Evolutionary conservation across 2,329 filamentous ascomycete genomes (phyloP).

Genomic region (Colletotrichum horii): DNA sequence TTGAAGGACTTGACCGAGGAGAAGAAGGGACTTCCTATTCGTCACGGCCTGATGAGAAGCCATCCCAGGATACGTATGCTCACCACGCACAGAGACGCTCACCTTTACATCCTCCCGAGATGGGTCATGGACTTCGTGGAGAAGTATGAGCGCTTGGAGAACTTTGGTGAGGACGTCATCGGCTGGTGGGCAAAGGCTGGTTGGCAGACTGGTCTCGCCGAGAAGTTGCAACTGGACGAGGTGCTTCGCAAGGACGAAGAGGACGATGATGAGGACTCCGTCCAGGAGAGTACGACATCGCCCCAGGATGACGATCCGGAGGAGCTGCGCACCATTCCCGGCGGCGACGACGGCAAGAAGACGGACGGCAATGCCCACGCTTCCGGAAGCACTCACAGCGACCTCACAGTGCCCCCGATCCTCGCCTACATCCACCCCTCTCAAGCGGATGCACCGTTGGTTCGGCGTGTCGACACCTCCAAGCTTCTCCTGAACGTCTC

Average conservation of each 20-base stretch:
- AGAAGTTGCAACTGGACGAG: conserved; percentile 76
- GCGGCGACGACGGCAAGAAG: background rate
- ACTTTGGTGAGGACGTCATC: conserved; percentile 87
- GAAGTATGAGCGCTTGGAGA: conserved; percentile 82
- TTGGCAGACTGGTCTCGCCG: conserved; percentile 83
- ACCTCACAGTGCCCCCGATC: conserved; percentile 67
- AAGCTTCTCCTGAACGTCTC: conserved; percentile 82
- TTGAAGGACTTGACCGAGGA: conserved; percentile 83
- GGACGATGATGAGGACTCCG: conserved; percentile 40
- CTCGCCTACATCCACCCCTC: conserved; percentile 82
- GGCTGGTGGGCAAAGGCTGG: conserved; percentile 95
- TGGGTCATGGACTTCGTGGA: conserved; percentile 89
- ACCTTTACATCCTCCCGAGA: conserved; percentile 91
- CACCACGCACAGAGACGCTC: conserved; percentile 85
- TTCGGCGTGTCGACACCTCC: conserved; percentile 88
- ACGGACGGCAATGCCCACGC: conserved; percentile 13
- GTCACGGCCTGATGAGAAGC: conserved; percentile 76
- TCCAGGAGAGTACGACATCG: conserved; percentile 31
- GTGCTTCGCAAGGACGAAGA: conserved; percentile 58
- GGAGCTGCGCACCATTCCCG: conserved; percentile 17
- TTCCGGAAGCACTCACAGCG: conserved; percentile 26
- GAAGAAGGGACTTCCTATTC: conserved; percentile 73
- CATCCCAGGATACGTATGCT: conserved; percentile 81
- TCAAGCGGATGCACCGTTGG: conserved; percentile 60
- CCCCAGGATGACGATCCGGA: conserved; percentile 26